Conservation (phyloP, 2,329 filamentous ascomycete genomes). For the Aspergillus sp. region DNA sequence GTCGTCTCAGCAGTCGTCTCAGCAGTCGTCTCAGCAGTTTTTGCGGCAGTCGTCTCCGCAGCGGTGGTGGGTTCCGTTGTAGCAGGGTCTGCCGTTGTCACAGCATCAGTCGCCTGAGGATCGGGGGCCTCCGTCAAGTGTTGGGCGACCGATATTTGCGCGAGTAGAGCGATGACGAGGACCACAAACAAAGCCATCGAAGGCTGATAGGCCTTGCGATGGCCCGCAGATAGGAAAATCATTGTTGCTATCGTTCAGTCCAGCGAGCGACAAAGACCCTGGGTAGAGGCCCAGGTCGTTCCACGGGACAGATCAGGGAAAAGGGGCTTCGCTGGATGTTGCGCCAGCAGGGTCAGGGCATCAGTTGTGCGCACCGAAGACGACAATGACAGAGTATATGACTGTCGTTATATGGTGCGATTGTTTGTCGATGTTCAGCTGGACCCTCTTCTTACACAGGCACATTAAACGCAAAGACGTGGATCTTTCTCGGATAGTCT, state of each 20-base stretch:
- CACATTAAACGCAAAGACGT: conserved; percentile 5
- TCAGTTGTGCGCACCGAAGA: neutral
- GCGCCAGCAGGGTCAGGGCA: neutral
- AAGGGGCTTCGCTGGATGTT: neutral
- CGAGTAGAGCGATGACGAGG: conserved; percentile 14
- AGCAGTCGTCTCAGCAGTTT: neutral
- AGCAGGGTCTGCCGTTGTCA: conserved; percentile 10
- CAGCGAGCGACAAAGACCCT: neutral
- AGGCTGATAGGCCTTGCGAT: conserved; percentile 12
- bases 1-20: neutral
- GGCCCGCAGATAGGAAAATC: conserved; percentile 12
- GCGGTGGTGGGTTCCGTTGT: conserved; percentile 13
- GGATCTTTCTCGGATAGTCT: conserved; percentile 13
- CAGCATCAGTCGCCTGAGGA: conserved; percentile 13
- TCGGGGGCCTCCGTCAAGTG: conserved; percentile 1
- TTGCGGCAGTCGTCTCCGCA: conserved; percentile 11
- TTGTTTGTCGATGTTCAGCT: conserved; percentile 1
- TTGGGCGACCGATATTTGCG: conserved; percentile 17
- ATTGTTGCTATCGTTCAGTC: conserved; percentile 9
- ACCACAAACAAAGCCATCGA: conserved; percentile 16
- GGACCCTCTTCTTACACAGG: neutral
- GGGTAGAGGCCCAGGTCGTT: neutral
- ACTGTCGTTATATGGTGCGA: neutral
- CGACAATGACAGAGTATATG: neutral
- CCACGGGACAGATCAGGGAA: neutral